Conservation (phyloP, 2,329 filamentous ascomycete genomes). For the Penicillium sp. region DNA sequence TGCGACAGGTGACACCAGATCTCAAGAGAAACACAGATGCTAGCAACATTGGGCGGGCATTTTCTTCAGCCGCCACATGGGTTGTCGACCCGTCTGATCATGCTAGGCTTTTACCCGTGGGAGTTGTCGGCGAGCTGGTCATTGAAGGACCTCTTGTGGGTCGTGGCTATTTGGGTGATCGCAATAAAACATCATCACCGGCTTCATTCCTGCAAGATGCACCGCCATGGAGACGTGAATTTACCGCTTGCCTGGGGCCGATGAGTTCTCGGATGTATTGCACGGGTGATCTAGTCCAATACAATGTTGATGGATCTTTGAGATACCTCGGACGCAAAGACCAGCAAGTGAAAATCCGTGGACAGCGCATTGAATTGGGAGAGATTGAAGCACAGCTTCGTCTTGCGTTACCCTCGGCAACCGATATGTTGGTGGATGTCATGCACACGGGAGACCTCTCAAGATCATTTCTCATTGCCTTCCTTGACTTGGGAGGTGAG, state of each 20-base stretch:
- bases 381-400: neutral
- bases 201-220: neutral
- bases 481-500: neutral
- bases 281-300: neutral
- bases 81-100: neutral
- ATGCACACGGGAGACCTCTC: no score
- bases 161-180: neutral
- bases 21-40: neutral
- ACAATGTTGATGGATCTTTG: neutral
- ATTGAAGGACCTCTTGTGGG: neutral
- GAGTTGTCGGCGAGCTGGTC: neutral
- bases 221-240: neutral
- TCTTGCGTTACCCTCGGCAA: neutral
- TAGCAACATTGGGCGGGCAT: neutral
- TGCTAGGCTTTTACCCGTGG: constrained; percentile 23
- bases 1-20: neutral
- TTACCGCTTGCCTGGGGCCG: neutral
- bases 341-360: neutral
- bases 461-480: neutral
- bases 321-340: neutral
- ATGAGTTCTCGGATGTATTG: neutral
- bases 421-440: neutral
- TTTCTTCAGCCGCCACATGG: neutral
- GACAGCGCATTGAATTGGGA: neutral
- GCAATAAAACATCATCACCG: neutral